Evolutionary conservation across 352 stramenopile species (phyloP).

Genomic region (Phytopythium aichiense): DNA sequence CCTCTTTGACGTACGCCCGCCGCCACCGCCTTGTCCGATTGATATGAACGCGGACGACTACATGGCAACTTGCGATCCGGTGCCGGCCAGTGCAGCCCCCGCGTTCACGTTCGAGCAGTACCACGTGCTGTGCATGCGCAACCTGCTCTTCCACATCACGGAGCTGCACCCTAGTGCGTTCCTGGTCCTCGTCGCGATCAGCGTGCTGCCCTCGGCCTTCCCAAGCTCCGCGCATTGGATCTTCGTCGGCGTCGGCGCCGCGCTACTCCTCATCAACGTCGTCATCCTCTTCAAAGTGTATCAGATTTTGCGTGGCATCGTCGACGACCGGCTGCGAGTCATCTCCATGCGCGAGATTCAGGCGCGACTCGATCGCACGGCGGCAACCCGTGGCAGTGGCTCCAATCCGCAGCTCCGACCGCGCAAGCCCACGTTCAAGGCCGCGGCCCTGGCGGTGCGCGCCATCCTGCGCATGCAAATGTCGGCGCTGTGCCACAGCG

Average conservation of each 20-base stretch:
- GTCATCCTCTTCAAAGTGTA: conserved; percentile 86
- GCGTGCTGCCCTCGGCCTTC: conserved; percentile 59
- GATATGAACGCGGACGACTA: conserved; percentile 5
- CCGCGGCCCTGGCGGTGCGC: conserved; percentile 54
- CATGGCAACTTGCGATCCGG: not conserved
- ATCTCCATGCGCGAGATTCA: conserved; percentile 70
- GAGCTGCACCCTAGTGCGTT: conserved; percentile 77
- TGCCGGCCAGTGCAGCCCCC: not conserved
- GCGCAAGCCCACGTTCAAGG: conserved; percentile 41
- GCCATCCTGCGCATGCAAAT: conserved; percentile 85
- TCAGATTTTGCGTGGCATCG: conserved; percentile 75
- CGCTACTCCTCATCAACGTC: conserved; percentile 60
- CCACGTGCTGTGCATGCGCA: conserved; percentile 83
- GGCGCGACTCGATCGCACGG: conserved; percentile 18
- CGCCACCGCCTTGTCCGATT: conserved; percentile 8
- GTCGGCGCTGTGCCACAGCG: conserved; percentile 78
- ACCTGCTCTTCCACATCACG: conserved; percentile 79
- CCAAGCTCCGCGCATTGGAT: conserved; percentile 68
- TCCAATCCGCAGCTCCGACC: conserved; percentile 8
- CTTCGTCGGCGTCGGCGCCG: conserved; percentile 56
- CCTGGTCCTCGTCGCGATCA: conserved; percentile 69
- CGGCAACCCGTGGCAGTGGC: not conserved
- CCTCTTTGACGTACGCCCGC: conserved; percentile 53
- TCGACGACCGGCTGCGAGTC: conserved; percentile 74
- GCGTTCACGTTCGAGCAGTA: conserved; percentile 64